Conservation (phyloP, 2,329 filamentous ascomycete genomes). For the Apiospora kogelbergensis region DNA sequence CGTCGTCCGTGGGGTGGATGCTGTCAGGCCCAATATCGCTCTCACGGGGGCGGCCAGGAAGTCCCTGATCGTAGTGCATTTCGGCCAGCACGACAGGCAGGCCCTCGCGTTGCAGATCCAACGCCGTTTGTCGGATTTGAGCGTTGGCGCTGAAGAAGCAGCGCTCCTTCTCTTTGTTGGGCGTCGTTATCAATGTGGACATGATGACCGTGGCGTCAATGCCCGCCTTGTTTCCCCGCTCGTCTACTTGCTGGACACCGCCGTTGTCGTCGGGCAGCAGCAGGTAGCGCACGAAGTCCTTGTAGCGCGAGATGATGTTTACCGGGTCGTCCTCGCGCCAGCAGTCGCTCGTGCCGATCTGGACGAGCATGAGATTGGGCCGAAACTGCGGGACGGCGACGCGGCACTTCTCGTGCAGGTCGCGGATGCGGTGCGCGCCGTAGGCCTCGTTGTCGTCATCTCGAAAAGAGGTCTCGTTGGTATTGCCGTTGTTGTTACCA, state of each 20-base stretch:
- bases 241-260: conserved; percentile 11
- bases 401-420: conserved; percentile 29
- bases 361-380: conserved; percentile 34
- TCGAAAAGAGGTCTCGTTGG: background rate
- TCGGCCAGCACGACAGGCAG: conserved; percentile 31
- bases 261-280: conserved; percentile 13
- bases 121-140: conserved; percentile 28
- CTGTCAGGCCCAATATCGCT: conserved; percentile 28
- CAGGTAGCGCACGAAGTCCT: conserved; percentile 30
- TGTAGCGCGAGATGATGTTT: conserved; percentile 25
- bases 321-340: conserved; percentile 26
- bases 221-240: background rate
- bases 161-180: conserved; percentile 22
- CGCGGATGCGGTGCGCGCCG: conserved; percentile 27
- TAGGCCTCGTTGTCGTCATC: conserved; percentile 35
- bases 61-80: conserved; percentile 27
- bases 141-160: conserved; percentile 27
- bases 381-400: conserved; percentile 23
- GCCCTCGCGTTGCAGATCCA: conserved; percentile 20
- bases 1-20: conserved; percentile 27
- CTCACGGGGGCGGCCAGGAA: conserved; percentile 21
- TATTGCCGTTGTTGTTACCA: background rate
- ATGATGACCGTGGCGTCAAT: conserved; percentile 26
- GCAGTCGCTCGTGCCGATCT: conserved; percentile 34
- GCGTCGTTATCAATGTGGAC: conserved; percentile 28